phyloP scores from a whole-genome alignment of 1,139 yeast genomes.

The Eremothecium gossypii region DNA sequence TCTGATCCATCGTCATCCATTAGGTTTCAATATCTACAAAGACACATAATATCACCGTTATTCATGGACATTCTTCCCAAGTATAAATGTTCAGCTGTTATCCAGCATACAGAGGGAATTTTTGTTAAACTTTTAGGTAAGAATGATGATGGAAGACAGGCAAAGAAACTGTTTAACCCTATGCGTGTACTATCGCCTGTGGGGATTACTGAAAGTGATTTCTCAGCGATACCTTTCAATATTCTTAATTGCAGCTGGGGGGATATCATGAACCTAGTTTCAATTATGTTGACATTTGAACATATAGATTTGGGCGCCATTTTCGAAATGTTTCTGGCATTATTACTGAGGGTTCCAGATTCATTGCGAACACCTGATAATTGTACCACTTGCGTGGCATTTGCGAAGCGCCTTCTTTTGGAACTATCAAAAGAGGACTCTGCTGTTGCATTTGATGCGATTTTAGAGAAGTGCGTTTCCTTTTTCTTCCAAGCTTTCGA shows the following conservation, averaged over 20 bases:
- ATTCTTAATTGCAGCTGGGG: constrained; percentile 7
- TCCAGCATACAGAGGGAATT: not conserved
- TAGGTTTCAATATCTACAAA: constrained; percentile 11
- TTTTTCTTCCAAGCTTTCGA: not conserved
- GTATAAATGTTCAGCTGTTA: not conserved
- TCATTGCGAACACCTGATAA: not conserved
- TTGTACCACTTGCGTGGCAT: not conserved
- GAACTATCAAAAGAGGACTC: not conserved
- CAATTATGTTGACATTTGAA: not conserved
- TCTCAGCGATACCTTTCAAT: constrained; percentile 10
- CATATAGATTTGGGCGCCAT: not conserved
- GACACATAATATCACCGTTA: constrained; percentile 12
- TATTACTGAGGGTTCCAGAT: not conserved
- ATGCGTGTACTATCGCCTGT: constrained; percentile 17
- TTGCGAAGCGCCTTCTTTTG: not conserved
- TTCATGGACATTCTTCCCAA: not conserved
- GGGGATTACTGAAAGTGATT: constrained; percentile 13
- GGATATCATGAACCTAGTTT: constrained; percentile 6
- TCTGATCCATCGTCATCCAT: constrained; percentile 4
- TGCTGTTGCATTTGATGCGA: not conserved
- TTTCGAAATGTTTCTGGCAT: not conserved
- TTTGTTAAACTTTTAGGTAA: not conserved
- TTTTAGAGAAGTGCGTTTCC: not conserved
- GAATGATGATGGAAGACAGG: not conserved
- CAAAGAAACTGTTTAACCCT: constrained; percentile 8